These are phyloP conservation scores for Kwoniella mangroviensis DNA, from an alignment of 768 basidiomycete species.

Conservation along the genomic window DNA sequence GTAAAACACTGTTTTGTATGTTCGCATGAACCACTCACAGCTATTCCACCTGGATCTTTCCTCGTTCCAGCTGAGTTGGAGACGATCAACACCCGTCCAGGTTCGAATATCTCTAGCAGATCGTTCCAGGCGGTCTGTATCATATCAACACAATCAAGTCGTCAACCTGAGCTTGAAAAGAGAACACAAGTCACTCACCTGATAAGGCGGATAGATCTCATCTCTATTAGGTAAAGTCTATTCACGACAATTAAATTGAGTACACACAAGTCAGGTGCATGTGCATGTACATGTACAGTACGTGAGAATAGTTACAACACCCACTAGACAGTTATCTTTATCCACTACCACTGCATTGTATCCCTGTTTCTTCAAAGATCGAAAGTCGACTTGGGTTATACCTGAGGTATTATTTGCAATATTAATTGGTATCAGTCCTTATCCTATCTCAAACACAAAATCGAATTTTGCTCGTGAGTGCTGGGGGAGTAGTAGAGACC, in stretches of 20 bases:
- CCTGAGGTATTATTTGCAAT: no score
- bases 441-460: no score
- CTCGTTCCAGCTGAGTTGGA: constrained; percentile 89
- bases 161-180: not conserved
- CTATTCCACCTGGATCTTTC: constrained; percentile 73
- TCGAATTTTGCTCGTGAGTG: no score
- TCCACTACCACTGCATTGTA: constrained; percentile 92
- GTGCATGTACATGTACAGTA: not conserved
- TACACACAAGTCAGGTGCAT: not conserved
- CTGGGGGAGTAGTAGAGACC: no score
- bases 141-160: not conserved
- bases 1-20: not conserved
- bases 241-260: not conserved
- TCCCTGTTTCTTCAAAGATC: constrained; percentile 68
- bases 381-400: constrained; percentile 53
- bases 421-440: no score
- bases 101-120: constrained; percentile 73
- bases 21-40: constrained; percentile 61
- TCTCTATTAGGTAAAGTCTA: constrained; percentile 84
- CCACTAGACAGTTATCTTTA: constrained; percentile 94
- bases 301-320: constrained; percentile 43
- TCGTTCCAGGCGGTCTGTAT: constrained; percentile 66
- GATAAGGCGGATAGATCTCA: constrained; percentile 72
- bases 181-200: constrained; percentile 61
- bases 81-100: constrained; percentile 81